Percentiles rank a stretch among this genome's conserved stretches.
phyloP scores from a whole-genome alignment of 805 yeast genomes.

The Candida nonsorbophila region DNA sequence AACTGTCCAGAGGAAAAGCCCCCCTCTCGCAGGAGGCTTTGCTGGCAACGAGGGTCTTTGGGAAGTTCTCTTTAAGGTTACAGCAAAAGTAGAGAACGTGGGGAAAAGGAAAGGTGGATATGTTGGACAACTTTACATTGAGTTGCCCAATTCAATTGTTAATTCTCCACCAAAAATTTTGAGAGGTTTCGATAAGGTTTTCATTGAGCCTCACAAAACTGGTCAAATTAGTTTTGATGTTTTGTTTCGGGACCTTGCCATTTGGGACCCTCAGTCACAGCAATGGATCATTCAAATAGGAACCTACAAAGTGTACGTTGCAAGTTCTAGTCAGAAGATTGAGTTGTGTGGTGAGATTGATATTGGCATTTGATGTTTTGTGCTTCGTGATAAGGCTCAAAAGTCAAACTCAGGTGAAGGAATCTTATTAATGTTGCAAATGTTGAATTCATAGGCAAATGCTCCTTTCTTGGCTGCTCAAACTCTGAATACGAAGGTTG shows the following conservation, averaged over 20 bases:
- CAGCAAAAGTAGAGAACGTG: slow-evolving; percentile 41
- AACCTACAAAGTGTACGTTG: slow-evolving; percentile 45
- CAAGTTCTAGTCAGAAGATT: slow-evolving; percentile 43
- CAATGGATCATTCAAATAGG: slow-evolving; percentile 59
- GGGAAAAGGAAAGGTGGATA: slow-evolving; percentile 44
- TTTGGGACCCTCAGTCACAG: slow-evolving; percentile 52
- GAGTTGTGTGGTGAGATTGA: slow-evolving; percentile 44
- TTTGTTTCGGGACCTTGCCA: slow-evolving; percentile 47
- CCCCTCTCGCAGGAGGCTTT: slow-evolving; percentile 44
- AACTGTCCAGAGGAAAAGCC: slow-evolving; percentile 28
- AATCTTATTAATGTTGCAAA: no score
- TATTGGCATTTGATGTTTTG: slow-evolving; percentile 16
- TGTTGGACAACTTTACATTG: slow-evolving; percentile 51
- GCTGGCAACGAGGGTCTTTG: slow-evolving; percentile 61
- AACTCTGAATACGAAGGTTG: no score
- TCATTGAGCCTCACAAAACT: slow-evolving; percentile 36
- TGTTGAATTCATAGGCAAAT: no score
- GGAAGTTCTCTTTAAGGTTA: slow-evolving; percentile 44
- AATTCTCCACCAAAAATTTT: slow-evolving; percentile 49
- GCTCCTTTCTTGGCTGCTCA: no score
- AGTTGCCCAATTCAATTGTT: slow-evolving; percentile 42
- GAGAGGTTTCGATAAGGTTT: slow-evolving; percentile 55
- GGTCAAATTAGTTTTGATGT: slow-evolving; percentile 38
- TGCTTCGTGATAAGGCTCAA: neutral
- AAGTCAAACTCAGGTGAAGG: no score